phyloP scores from a whole-genome alignment of 768 basidiomycete genomes.

The Lanmaoa pseudosensibilis region DNA sequence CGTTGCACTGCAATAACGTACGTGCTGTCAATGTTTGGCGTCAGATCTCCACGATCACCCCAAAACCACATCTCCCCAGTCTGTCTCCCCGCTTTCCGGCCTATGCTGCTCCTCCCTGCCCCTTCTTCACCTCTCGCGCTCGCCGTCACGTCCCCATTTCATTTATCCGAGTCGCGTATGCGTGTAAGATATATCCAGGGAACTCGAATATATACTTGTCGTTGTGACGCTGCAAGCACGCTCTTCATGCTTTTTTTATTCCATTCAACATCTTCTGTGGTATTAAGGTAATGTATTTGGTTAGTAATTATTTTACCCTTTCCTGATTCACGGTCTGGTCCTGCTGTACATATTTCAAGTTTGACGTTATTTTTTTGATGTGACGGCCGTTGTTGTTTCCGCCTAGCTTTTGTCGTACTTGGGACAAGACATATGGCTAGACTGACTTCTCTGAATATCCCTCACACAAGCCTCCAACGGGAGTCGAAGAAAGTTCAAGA shows the following conservation, averaged over 20 bases:
- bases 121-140: neutral
- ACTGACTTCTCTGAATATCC: neutral
- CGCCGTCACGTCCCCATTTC: neutral
- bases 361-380: too few species aligned
- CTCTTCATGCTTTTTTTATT: constrained; percentile 1
- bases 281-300: too few species aligned
- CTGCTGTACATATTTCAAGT: too few species aligned
- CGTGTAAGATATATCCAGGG: constrained; percentile 10
- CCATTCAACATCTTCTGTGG: too few species aligned
- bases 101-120: neutral
- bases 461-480: too few species aligned
- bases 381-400: neutral
- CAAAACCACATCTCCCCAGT: too few species aligned
- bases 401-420: constrained; percentile 2
- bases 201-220: constrained; percentile 20
- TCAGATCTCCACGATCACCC: too few species aligned
- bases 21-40: too few species aligned
- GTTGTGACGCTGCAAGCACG: constrained; percentile 13
- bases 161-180: constrained; percentile 8
- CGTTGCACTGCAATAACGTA: too few species aligned
- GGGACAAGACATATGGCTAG: too few species aligned
- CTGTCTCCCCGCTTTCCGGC: too few species aligned
- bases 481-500: too few species aligned
- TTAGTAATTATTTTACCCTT: neutral
- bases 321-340: neutral